phyloP scores from a whole-genome alignment of 176 grass and related monocot genomes.

The Eragrostis nindensis region DNA sequence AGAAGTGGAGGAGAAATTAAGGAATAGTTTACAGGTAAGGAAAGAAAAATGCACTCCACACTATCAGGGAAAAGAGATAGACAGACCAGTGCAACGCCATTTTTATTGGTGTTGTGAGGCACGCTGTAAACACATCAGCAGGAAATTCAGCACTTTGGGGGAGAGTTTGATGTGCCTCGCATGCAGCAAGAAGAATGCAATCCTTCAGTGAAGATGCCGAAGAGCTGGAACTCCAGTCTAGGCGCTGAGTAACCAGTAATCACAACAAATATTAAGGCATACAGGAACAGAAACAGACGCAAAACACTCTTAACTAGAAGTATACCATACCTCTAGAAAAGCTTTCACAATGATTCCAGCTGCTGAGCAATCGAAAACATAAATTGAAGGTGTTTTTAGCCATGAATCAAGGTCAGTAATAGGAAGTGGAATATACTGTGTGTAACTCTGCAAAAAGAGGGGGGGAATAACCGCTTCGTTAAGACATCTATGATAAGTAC shows the following conservation, averaged over 20 bases:
- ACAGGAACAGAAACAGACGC: conserved; percentile 21
- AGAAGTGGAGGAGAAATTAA: not conserved
- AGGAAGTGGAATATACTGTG: conserved; percentile 95
- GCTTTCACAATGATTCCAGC: conserved; percentile 85
- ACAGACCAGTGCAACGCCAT: conserved; percentile 92
- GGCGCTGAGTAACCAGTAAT: conserved; percentile 51
- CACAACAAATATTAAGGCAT: conserved; percentile 17
- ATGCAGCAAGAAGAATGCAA: conserved; percentile 97
- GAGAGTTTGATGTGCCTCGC: conserved; percentile 90
- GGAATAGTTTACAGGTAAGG: conserved; percentile 12
- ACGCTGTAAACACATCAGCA: conserved; percentile 96
- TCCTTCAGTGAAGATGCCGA: conserved; percentile 77
- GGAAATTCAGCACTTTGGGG: conserved; percentile 96
- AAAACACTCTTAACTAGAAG: conserved; percentile 12
- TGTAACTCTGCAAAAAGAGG: conserved; percentile 78
- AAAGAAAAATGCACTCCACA: conserved; percentile 2
- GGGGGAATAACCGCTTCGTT: conserved; percentile 24
- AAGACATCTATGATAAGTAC: not conserved
- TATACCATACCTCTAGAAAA: conserved; percentile 81
- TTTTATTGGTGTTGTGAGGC: conserved; percentile 96
- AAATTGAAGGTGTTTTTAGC: conserved; percentile 96
- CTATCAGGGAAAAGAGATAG: not conserved
- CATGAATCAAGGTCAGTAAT: conserved; percentile 96
- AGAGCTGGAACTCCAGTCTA: conserved; percentile 68
- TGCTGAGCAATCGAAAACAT: conserved; percentile 97